These are phyloP conservation scores for Pythium periplocum DNA, from an alignment of 352 stramenopile genomes.

Conservation along the genomic window DNA sequence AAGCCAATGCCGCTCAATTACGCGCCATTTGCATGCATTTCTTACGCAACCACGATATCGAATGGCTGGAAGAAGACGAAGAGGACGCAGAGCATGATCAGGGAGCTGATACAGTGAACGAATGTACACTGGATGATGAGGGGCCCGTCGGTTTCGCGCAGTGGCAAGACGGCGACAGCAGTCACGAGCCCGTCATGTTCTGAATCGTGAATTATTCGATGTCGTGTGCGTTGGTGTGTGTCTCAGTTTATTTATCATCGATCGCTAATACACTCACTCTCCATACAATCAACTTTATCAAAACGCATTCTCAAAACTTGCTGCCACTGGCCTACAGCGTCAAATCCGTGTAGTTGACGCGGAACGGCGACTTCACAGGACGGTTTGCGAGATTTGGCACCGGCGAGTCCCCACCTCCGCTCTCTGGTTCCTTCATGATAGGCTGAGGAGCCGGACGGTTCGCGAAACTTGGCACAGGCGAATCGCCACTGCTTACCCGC, in stretches of 20 bases:
- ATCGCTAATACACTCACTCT: too few species aligned
- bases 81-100: conserved; percentile 9
- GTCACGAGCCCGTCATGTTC: not conserved
- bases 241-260: too few species aligned
- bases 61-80: conserved; percentile 14
- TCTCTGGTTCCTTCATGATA: not conserved
- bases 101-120: conserved; percentile 11
- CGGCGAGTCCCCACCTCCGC: conserved; percentile 6
- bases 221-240: too few species aligned
- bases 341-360: conserved; percentile 2
- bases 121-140: too few species aligned
- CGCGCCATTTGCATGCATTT: conserved; percentile 91
- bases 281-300: too few species aligned
- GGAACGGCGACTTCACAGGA: conserved; percentile 1
- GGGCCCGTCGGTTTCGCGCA: not conserved
- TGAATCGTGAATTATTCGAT: too few species aligned
- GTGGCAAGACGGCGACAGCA: not conserved
- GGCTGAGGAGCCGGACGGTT: not conserved
- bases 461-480: not conserved
- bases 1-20: conserved; percentile 90
- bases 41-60: conserved; percentile 72
- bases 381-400: conserved; percentile 17
- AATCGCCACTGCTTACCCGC: not conserved
- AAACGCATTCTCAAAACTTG: too few species aligned
- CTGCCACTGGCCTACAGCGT: too few species aligned